Base-by-base conservation (phyloP, 2,329 filamentous ascomycete genomes). In the Curvularia sp. region DNA sequence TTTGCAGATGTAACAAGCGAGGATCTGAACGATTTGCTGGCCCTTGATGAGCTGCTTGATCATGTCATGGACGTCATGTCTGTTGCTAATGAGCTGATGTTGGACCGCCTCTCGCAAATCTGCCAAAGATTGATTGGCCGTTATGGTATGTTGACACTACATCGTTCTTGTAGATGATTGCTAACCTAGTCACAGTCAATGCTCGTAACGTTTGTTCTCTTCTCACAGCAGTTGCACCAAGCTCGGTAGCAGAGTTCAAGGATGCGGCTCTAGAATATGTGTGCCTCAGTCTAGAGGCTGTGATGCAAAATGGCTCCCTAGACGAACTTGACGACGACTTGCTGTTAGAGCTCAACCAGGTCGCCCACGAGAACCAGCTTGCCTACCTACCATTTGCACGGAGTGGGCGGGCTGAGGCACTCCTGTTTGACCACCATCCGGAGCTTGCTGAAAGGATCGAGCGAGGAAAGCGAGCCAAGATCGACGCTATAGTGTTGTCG, bases 51-150 rank as follows among this genome's bases (percentile, higher is more conserved):
- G 45, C 93, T 97, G 62, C 87, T 93, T 4, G 93, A 98, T 67
- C 81, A 95, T n/a, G 84, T 97, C 8, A 85, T 98, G 79, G 93
- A 97, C 67, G 91, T 98, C 43, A 89, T 98, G 84, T 87, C 87
- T 55, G 89, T 92, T 51, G 92, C 93, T 12, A 95, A 99, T 72
- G 94, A 99, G 76, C 80, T 99, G 56, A 97, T 99, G 93, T 84
- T 99, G 46, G 93, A 97, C 73, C 86, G 93, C 6, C 80, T 99
- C 5, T 92, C 92, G 5, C 91, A 97, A 74, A 87, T 96, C 27
- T 98, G 95, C 74, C 95, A 99, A 74, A 87, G 86, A 57, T 80
- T 93, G 21, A 85, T 98, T 58, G 93, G 93, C 34, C 86, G 86
- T 49, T 96, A 95, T 77, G 87, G 85, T 87, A 75, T 70, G 81